Evolutionary conservation across 345 rosid genomes (phyloP).

Genomic region (Rhizophora apiculata): DNA sequence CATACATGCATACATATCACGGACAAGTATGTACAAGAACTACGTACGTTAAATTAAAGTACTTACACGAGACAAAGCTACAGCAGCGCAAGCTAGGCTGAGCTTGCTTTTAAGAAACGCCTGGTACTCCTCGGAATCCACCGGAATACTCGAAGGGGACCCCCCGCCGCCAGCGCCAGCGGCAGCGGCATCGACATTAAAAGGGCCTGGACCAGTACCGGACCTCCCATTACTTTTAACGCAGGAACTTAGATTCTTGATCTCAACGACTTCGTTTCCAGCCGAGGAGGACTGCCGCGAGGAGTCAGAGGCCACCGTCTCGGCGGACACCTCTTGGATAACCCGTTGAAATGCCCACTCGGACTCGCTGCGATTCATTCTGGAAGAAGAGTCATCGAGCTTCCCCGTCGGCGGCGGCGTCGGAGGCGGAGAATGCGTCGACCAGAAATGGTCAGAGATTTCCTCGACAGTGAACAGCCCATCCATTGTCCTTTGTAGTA

Average conservation of each 20-base stretch:
- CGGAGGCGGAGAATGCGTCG: not conserved
- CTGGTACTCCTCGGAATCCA: constrained; percentile 26
- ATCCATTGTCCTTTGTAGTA: constrained; percentile 9
- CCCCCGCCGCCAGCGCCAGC: not conserved
- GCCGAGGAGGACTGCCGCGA: constrained; percentile 9
- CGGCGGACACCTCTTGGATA: constrained; percentile 23
- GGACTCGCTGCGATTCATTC: constrained; percentile 28
- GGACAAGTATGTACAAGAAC: not conserved
- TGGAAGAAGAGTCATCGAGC: not conserved
- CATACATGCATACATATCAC: not conserved
- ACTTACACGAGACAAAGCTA: constrained; percentile 27
- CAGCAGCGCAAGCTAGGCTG: constrained; percentile 32
- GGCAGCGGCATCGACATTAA: not conserved
- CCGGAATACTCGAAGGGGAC: constrained; percentile 13
- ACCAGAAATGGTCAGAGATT: constrained; percentile 21
- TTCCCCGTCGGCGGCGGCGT: not conserved
- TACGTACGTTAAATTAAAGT: not conserved
- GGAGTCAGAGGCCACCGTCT: not conserved
- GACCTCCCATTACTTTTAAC: not conserved
- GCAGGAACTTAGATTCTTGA: not conserved
- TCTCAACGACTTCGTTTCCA: constrained; percentile 12
- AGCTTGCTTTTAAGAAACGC: constrained; percentile 27
- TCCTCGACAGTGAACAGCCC: constrained; percentile 19
- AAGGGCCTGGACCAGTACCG: not conserved
- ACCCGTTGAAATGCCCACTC: constrained; percentile 31